Base-by-base conservation (phyloP, 768 basidiomycete genomes). In the Candolleomyces eurysporus region DNA sequence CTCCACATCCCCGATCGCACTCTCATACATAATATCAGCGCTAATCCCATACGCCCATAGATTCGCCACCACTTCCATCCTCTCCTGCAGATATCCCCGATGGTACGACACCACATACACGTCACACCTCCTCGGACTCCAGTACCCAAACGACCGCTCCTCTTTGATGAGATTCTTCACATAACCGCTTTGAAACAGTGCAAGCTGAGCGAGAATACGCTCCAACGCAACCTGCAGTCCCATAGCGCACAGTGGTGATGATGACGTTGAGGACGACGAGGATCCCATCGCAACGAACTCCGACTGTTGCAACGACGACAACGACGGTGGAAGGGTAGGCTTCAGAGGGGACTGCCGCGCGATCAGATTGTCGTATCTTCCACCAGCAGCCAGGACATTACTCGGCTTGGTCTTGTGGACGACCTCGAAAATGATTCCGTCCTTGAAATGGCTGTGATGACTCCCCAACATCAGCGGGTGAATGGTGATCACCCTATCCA, bases 111-210 rank as follows among this genome's bases (percentile, higher is more conserved):
- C 84, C 13, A 94, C 80, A 64, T 94, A 94, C 11, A 94, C 92
- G 64, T 94, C 92, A 65, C 93, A 94, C 43, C 91, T 80, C 16
- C 92, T 82, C n/a, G 92, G 92, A 71, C 90, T 91, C 91, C 91
- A 94, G 68, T 86, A 91, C 0, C 93, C 92, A 63, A 92, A 94
- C 0, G 93, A 92, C 11, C 86, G 84, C 62, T 87, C 84, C 67
- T 92, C 90, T 70, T 89, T 92, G 57, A 92, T 77, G 5, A 92
- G 78, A 3, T 82, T 81, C 69, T 86, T 87, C 42, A 91, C 82
- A 0, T 88, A 86, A 9, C 82, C 82, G 45, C 80, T 84, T 68
- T 94, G 91, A 68, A 84, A 90, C 1, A 84, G 77, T 0, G 89
- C 91, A 1, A 94, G 77, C 11, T 84, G 81, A 0, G 80, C 75